A percentile compares a stretch with the other conserved stretches of the same genome.
These are phyloP conservation scores for Acacia confusa DNA, from an alignment of 306 rosid species.

Conservation along the genomic window DNA sequence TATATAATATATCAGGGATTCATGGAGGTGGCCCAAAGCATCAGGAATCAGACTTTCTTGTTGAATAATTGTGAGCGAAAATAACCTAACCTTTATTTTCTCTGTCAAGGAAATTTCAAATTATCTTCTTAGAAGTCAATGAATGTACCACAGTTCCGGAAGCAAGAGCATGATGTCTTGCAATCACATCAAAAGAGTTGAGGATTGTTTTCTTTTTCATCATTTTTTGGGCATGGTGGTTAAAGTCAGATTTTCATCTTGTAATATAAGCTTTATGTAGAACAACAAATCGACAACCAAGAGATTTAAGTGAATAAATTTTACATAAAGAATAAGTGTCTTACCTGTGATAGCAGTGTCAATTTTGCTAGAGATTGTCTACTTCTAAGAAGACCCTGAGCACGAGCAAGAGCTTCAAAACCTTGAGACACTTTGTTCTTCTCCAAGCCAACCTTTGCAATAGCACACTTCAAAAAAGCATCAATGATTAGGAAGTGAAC, in stretches of 20 bases:
- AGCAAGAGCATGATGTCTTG: constrained; percentile 18
- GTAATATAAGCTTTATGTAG: not conserved
- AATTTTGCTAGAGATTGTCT: constrained; percentile 76
- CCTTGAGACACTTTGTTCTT: constrained; percentile 92
- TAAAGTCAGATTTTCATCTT: not conserved
- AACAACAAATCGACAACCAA: constrained; percentile 18
- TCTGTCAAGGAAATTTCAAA: not conserved
- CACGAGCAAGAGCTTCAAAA: constrained; percentile 98
- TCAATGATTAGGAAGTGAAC: constrained; percentile 64
- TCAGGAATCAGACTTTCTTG: constrained; percentile 22
- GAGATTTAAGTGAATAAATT: not conserved
- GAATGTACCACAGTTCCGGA: constrained; percentile 20
- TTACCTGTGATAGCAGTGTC: constrained; percentile 74
- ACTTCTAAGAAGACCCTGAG: constrained; percentile 85
- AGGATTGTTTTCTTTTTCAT: not conserved
- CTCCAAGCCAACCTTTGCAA: constrained; percentile 89
- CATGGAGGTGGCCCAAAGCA: constrained; percentile 6
- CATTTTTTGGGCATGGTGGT: not conserved
- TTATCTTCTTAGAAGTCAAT: constrained; percentile 2
- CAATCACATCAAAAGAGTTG: constrained; percentile 12
- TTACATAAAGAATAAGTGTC: constrained; percentile 5
- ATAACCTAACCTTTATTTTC: constrained; percentile 3
- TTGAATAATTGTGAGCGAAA: constrained; percentile 19
- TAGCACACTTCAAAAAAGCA: constrained; percentile 95
- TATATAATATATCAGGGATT: constrained; percentile 5